Base-by-base conservation (phyloP, 2,329 filamentous ascomycete genomes). In the Pyrenochaeta sp. region DNA sequence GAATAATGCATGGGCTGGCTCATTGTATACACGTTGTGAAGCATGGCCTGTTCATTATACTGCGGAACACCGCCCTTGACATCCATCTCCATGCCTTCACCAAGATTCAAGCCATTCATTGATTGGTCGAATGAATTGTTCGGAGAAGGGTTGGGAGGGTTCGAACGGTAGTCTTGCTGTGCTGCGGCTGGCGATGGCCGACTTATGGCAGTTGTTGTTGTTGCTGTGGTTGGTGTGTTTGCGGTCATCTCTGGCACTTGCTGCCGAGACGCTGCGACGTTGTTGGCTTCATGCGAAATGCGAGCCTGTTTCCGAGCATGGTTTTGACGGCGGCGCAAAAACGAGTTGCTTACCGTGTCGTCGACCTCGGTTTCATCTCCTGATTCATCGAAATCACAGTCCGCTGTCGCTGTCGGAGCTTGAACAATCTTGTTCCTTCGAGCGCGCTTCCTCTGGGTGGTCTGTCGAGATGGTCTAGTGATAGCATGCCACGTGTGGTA, bases 331-430 rank as follows among this genome's bases (percentile, higher is more conserved):
- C 29, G 35, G 21, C 45, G 45, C 36, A 48, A 30, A 36, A 48
- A 48, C 1, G 36, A 32, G 17, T 44, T 50, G 41, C 39, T 44
- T 7, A 43, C 15, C 10, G 58, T 60, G 33, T 69, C 62, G 10
- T 68, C 66, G 10, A 56, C 46, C 40, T 67, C 68, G 1, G 64
- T 67, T 32, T 70, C 66, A n/a, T 63, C 51, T 32, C 49, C 63
- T 6, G 57, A 64, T 20, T 12, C 50, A 3, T 64, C 53, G 20
- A 33, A 45, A 5, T 49, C 43, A 0, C 21, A 31, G 11, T 56
- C 58, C 14, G 42, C 43, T 15, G 12, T 49, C 14, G 42, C 43
- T 15, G 12, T 49, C 15, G 27, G 39, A 5, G 17, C 18, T 17
- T 10, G 18, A 17, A 11, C 14, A 10, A 5, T 18, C 20, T 12